Conservation (phyloP, 148 eudicot genomes). For the Fagopyrum esculentum region DNA sequence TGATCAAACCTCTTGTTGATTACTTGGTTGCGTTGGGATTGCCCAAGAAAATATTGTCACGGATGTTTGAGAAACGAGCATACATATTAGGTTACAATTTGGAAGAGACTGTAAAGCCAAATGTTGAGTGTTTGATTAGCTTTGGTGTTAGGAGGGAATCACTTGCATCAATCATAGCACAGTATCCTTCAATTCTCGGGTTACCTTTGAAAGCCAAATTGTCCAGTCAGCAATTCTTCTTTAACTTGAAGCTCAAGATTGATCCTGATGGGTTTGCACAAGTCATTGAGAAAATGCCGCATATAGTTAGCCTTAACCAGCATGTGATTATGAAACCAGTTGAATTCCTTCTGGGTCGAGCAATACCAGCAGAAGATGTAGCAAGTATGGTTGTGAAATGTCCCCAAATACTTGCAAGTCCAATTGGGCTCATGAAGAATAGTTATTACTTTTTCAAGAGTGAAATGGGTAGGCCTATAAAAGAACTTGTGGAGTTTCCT, state of each 20-base stretch:
- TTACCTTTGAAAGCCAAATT: constrained; percentile 85
- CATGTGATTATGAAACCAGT: constrained; percentile 75
- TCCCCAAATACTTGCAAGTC: constrained; percentile 69
- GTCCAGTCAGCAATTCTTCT: constrained; percentile 80
- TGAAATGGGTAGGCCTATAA: constrained; percentile 80
- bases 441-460: constrained; percentile 90
- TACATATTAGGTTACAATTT: constrained; percentile 76
- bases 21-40: constrained; percentile 71
- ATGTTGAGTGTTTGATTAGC: constrained; percentile 80
- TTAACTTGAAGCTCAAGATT: constrained; percentile 81
- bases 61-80: constrained; percentile 87
- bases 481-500: constrained; percentile 85
- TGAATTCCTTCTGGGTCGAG: constrained; percentile 62
- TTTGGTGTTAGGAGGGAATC: constrained; percentile 62
- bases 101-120: constrained; percentile 74
- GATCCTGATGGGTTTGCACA: constrained; percentile 87
- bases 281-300: constrained; percentile 80
- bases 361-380: constrained; percentile 47
- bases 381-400: constrained; percentile 80
- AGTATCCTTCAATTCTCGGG: constrained; percentile 82
- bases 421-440: constrained; percentile 75
- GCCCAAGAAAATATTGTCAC: constrained; percentile 72
- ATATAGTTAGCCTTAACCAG: constrained; percentile 77
- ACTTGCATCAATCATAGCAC: constrained; percentile 64
- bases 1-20: constrained; percentile 90